Conservation (phyloP, 371 early-diverging fungal genomes). For the Cokeromyces recurvatus region DNA sequence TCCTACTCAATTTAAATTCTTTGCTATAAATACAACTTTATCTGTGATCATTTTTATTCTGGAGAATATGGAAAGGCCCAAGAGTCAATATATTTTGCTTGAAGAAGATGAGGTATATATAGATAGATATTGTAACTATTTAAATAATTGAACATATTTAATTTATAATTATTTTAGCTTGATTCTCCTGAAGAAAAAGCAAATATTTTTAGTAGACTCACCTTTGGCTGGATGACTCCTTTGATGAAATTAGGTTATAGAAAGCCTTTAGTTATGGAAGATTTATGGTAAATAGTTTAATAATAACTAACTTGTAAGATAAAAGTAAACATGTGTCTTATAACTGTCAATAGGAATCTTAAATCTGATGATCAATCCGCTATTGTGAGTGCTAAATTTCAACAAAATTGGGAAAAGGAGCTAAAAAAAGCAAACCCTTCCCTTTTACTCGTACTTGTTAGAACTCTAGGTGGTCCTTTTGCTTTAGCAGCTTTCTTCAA, state of each 20-base stretch:
- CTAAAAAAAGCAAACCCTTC: conserved; percentile 64
- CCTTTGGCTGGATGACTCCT: conserved; percentile 91
- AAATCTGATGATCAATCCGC: conserved; percentile 61
- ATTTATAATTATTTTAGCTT: conserved; percentile 15
- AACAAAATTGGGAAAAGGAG: conserved; percentile 66
- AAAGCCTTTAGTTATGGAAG: conserved; percentile 73
- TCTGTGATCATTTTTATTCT: conserved; percentile 54
- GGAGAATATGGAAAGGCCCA: conserved; percentile 58
- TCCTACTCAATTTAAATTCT: conserved; percentile 38
- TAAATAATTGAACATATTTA: too few species aligned
- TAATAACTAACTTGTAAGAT: too few species aligned
- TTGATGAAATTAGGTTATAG: conserved; percentile 79
- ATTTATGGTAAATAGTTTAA: conserved; percentile 60
- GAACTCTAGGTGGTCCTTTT: conserved; percentile 67
- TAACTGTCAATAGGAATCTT: conserved; percentile 50
- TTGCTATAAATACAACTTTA: conserved; percentile 31
- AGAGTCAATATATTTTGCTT: conserved; percentile 54
- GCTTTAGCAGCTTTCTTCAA: conserved; percentile 76
- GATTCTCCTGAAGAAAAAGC: conserved; percentile 76
- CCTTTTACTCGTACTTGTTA: conserved; percentile 58
- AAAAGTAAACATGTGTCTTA: too few species aligned
- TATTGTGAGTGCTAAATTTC: conserved; percentile 60
- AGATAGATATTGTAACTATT: too few species aligned
- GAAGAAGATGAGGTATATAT: conserved; percentile 44
- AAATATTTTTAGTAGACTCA: conserved; percentile 79